Evolutionary conservation across 331 rosid species (phyloP).

Genomic region (Quercus lobata): DNA sequence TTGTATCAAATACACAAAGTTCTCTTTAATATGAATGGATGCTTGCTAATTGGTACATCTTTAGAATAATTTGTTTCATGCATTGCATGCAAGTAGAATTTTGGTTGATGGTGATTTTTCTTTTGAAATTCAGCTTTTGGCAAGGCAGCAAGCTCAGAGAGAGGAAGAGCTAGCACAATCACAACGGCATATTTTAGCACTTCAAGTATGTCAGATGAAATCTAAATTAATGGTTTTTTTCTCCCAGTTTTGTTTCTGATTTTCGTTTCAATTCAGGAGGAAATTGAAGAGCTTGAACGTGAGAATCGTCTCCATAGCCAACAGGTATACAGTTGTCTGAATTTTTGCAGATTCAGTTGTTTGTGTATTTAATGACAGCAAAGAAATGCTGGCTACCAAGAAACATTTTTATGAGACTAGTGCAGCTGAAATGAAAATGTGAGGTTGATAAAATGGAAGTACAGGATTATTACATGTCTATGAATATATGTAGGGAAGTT

Average conservation of each 20-base stretch:
- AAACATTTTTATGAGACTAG: not conserved
- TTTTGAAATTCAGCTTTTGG: constrained; percentile 64
- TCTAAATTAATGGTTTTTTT: constrained; percentile 5
- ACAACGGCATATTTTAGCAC: constrained; percentile 96
- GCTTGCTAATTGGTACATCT: not conserved
- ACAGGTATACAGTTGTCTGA: constrained; percentile 55
- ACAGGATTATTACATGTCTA: not conserved
- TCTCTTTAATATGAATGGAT: not conserved
- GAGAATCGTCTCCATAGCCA: constrained; percentile 94
- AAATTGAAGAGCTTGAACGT: constrained; percentile 92
- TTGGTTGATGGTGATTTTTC: constrained; percentile 11
- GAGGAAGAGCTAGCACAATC: constrained; percentile 95
- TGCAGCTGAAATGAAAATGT: not conserved
- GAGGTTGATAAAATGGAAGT: not conserved
- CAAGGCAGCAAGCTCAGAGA: constrained; percentile 99
- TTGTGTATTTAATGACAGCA: not conserved
- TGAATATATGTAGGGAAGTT: not conserved
- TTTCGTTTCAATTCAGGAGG: constrained; percentile 62
- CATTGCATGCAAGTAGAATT: constrained; percentile 8
- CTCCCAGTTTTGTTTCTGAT: constrained; percentile 21
- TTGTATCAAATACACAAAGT: not conserved
- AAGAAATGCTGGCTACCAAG: not conserved
- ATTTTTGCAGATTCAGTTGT: constrained; percentile 8
- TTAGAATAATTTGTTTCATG: constrained; percentile 13
- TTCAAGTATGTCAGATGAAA: constrained; percentile 59